Percentiles rank a stretch among this genome's conserved stretches.
These are phyloP conservation scores for Boletus pseudopeckii DNA, from an alignment of 768 basidiomycete species.

Conservation along the genomic window DNA sequence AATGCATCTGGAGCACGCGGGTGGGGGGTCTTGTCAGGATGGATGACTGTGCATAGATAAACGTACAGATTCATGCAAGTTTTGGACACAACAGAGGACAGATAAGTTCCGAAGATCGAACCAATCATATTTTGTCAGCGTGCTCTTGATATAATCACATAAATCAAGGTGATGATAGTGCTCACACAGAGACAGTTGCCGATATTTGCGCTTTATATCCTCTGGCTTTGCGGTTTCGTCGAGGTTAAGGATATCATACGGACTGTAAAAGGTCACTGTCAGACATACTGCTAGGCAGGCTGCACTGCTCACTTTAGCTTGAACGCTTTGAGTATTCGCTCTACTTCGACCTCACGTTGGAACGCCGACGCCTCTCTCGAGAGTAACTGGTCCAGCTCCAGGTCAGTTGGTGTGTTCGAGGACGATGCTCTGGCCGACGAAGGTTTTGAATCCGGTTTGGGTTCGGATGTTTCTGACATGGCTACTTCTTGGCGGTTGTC, in stretches of 20 bases:
- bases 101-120: background rate
- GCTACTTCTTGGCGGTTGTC: background rate
- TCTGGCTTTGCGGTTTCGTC: conserved; percentile 65
- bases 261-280: conserved; percentile 43
- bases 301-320: conserved; percentile 77
- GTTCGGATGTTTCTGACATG: conserved; percentile 26
- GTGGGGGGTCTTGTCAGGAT: conserved; percentile 96
- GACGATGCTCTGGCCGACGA: conserved; percentile 8
- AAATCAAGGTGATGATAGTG: conserved; percentile 18
- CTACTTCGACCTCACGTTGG: conserved; percentile 84
- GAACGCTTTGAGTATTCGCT: conserved; percentile 91
- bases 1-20: conserved; percentile 88
- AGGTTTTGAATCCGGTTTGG: conserved; percentile 7
- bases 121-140: conserved; percentile 20
- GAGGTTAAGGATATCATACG: conserved; percentile 92
- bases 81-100: background rate
- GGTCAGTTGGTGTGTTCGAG: conserved; percentile 29
- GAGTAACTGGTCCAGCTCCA: conserved; percentile 76
- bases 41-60: conserved; percentile 69
- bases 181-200: conserved; percentile 81
- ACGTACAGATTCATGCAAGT: conserved; percentile 36
- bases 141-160: conserved; percentile 7
- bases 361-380: conserved; percentile 80
- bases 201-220: conserved; percentile 87
- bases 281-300: background rate